Base-by-base conservation (phyloP, 352 stramenopile species). In the Phytophthora fragariae region DNA sequence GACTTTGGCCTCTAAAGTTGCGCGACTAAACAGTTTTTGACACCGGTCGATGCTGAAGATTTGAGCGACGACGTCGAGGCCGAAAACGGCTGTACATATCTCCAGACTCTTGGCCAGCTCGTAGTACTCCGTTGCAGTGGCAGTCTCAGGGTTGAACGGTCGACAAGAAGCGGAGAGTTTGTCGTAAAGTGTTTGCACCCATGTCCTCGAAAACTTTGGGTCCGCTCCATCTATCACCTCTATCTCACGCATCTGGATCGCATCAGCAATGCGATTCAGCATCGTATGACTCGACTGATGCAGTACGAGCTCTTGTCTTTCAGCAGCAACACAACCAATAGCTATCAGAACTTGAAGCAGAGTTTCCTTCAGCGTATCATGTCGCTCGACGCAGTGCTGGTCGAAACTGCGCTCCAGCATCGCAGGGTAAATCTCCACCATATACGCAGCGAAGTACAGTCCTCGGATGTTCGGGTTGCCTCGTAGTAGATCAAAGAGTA, bases 401-500 rank as follows among this genome's bases (percentile, higher is more conserved):
- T 50, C 44, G 17, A 50, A 50, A 21, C 17, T 50, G 15, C 44
- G 44, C 17, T 50, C 44, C 44, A 50, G 17, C 15, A 50, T 50
- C 12, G 44, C 44, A 21, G 44, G 44, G 44, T 50, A 50, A 19
- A n/a, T 50, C 44, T 50, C 44, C 44, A 50, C 44, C 44, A 21
- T 21, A 50, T 19, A 10, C 44, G 71, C 66, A 8, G 78, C 62
- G 3, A 82, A 85, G 52, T 81, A 85, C 7, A 91, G 29, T 0
- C 82, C 84, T 46, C 74, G 76, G 27, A 91, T 85, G 50, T 81
- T 77, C 1, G 71, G 59, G 57, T 87, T 82, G 8, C 54, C 58
- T 24, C 75, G 63, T 17, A 90, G 10, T 10, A 91, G 15, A 31
- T 91, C 80, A 21, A 86, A 83, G 1, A 89, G 54, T 52, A 91